Evolutionary conservation across 2,329 filamentous ascomycete species (phyloP).

Genomic region (Pseudocercospora ulei): DNA sequence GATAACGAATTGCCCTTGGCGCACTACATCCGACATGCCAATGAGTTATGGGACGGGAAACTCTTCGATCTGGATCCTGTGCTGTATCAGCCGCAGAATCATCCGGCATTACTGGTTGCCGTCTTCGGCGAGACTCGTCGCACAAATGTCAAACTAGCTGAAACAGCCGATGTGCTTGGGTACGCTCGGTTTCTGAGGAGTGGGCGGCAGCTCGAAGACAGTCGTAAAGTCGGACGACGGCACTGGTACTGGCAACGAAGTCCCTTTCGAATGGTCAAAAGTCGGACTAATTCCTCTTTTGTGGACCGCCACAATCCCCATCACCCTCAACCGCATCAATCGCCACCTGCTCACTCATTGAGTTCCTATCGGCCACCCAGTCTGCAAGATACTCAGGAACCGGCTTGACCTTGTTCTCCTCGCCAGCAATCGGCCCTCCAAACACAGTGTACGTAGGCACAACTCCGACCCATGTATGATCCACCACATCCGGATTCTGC

Average conservation of each 20-base stretch:
- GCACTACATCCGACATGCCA: conserved; percentile 30
- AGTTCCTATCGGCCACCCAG: conserved; percentile 45
- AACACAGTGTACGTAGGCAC: conserved; percentile 54
- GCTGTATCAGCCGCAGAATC: conserved; percentile 14
- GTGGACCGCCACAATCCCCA: conserved; percentile 11
- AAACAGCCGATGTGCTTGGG: conserved; percentile 23
- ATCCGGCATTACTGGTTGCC: conserved; percentile 18
- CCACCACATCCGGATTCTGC: conserved; percentile 42
- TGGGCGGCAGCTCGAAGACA: conserved; percentile 2
- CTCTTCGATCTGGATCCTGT: conserved; percentile 18
- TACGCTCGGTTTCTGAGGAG: conserved; percentile 18
- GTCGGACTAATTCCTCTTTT: conserved; percentile 4
- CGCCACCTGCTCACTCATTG: conserved; percentile 31
- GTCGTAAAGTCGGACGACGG: conserved; percentile 3
- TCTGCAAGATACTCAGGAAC: conserved; percentile 54
- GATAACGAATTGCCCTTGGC: conserved; percentile 25
- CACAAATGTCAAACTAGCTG: conserved; percentile 10
- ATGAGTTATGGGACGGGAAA: conserved; percentile 25
- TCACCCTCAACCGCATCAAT: conserved; percentile 30
- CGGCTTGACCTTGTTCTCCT: conserved; percentile 49
- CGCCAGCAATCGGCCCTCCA: conserved; percentile 53
- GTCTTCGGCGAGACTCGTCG: conserved; percentile 22
- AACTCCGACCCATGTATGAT: conserved; percentile 52
- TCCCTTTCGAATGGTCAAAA: conserved; percentile 16
- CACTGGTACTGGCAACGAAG: conserved; percentile 18